A percentile compares a stretch with the other conserved stretches of the same genome.
phyloP scores from a whole-genome alignment of 2,329 filamentous ascomycete species.

The Capronia americana region DNA sequence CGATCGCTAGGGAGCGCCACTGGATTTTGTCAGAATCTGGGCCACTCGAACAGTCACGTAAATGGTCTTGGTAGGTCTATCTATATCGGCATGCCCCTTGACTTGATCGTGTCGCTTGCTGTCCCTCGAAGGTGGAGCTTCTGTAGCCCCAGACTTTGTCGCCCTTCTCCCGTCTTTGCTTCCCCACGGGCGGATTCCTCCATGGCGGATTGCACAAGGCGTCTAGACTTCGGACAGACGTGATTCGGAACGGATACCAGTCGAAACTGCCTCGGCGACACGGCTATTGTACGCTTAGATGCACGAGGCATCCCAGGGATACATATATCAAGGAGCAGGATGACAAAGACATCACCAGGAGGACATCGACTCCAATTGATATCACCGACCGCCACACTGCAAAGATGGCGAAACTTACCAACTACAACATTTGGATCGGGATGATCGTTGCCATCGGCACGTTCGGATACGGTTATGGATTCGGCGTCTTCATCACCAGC shows the following conservation, averaged over 20 bases:
- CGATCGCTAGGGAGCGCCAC: neutral
- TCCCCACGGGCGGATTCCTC: slow-evolving; percentile 8
- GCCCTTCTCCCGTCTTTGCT: neutral
- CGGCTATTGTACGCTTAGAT: slow-evolving; percentile 19
- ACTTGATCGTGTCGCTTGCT: neutral
- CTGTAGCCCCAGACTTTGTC: neutral
- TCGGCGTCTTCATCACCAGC: slow-evolving; percentile 58
- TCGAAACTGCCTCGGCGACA: slow-evolving; percentile 13
- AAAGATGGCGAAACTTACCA: slow-evolving; percentile 28
- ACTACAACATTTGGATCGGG: slow-evolving; percentile 20
- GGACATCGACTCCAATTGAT: neutral
- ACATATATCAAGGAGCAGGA: neutral
- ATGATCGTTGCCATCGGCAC: slow-evolving; percentile 21
- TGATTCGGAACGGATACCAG: neutral
- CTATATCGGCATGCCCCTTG: neutral
- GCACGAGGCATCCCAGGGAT: neutral
- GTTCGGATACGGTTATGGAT: slow-evolving; percentile 55
- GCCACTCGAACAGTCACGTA: neutral
- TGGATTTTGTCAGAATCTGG: slow-evolving; percentile 17
- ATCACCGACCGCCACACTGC: neutral
- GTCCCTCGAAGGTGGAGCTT: neutral
- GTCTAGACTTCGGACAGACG: neutral
- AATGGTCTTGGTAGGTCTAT: neutral
- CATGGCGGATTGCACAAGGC: neutral
- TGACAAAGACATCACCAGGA: neutral